These are phyloP conservation scores for Solanum gandarillasii DNA, from an alignment of 257 asterid species.

Conservation along the genomic window DNA sequence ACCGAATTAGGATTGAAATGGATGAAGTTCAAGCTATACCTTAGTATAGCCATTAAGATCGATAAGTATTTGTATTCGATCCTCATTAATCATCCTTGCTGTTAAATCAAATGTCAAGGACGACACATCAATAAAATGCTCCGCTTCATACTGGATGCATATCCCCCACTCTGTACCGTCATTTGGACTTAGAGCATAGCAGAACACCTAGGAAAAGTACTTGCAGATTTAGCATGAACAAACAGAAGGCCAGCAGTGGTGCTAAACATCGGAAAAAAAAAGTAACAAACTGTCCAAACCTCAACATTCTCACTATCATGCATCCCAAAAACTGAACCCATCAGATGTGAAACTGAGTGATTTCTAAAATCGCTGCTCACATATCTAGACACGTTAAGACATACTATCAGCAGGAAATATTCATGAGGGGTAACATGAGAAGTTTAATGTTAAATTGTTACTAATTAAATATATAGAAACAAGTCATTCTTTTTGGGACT, in stretches of 20 bases:
- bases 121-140: conserved; percentile 86
- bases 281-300: conserved; percentile 28
- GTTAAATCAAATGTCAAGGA: conserved; percentile 80
- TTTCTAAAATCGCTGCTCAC: conserved; percentile 97
- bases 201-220: conserved; percentile 52
- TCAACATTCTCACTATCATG: conserved; percentile 70
- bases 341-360: conserved; percentile 89
- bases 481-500: too few species aligned
- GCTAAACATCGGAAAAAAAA: neutral
- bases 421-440: too few species aligned
- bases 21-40: conserved; percentile 24
- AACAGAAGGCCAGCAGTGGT: neutral
- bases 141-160: conserved; percentile 73
- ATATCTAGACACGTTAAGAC: conserved; percentile 36
- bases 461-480: too few species aligned
- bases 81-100: conserved; percentile 85
- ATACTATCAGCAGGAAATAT: neutral
- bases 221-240: neutral
- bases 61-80: conserved; percentile 79
- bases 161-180: conserved; percentile 91
- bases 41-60: conserved; percentile 95
- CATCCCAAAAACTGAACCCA: conserved; percentile 98
- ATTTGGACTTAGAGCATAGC: conserved; percentile 86
- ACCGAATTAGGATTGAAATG: too few species aligned
- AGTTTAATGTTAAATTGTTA: too few species aligned